phyloP scores from a whole-genome alignment of 768 basidiomycete species.

The Pisolithus tinctorius region DNA sequence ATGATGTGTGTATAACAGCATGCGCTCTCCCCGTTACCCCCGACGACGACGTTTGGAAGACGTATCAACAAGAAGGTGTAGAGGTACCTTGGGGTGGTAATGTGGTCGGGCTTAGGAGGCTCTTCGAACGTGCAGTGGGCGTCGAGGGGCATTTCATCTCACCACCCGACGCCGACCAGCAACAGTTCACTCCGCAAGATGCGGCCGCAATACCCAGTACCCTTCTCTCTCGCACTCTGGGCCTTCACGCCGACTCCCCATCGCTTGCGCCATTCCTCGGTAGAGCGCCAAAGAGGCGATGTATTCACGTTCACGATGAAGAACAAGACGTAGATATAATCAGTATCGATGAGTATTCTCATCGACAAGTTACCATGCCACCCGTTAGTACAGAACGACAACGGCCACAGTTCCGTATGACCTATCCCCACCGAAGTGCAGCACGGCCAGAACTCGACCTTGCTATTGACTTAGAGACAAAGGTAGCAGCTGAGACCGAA shows the following conservation, averaged over 20 bases:
- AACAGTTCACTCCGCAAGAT: slow-evolving; percentile 4
- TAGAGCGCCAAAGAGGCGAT: slow-evolving; percentile 34
- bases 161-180: neutral
- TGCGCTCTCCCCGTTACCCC: slow-evolving; percentile 33
- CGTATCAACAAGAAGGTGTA: slow-evolving; percentile 34
- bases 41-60: slow-evolving; percentile 28
- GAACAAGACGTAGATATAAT: slow-evolving; percentile 30
- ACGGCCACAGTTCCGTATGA: slow-evolving; percentile 29
- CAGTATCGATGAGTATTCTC: slow-evolving; percentile 4
- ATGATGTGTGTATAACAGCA: slow-evolving; percentile 44
- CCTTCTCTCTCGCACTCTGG: slow-evolving; percentile 41
- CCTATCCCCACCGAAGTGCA: slow-evolving; percentile 34
- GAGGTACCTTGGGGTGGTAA: slow-evolving; percentile 27
- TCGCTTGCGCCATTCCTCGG: slow-evolving; percentile 47
- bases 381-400: neutral
- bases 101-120: slow-evolving; percentile 38
- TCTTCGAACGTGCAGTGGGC: slow-evolving; percentile 48
- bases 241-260: slow-evolving; percentile 45
- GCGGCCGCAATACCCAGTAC: slow-evolving; percentile 22
- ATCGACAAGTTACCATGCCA: neutral
- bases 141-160: slow-evolving; percentile 18
- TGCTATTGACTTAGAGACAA: slow-evolving; percentile 8
- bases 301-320: slow-evolving; percentile 32
- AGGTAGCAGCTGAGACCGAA: neutral
- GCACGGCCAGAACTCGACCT: slow-evolving; percentile 34